Evolutionary conservation across 371 early-diverging fungal genomes (phyloP), one percentile per base, ranked within the genome.

Genomic region (Lichtheimia ornata): DNA sequence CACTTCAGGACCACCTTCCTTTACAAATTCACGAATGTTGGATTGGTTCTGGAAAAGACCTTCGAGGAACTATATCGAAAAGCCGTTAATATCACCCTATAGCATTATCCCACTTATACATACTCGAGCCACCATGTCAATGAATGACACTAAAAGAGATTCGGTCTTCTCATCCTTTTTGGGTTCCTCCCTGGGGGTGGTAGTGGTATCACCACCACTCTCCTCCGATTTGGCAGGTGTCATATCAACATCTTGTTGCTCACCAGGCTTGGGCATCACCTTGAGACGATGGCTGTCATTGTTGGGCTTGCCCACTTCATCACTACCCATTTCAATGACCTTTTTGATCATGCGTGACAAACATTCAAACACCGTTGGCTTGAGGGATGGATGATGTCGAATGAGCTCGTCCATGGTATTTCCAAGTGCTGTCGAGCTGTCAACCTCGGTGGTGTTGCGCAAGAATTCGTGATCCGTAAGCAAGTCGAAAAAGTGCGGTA

Each of bases 401-500:
- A 97, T 90, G 41, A 98, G 81, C 67, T 98, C 99, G 64, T 98
- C 99, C 74, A 98, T 83, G 1, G 91, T 85, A 40, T 85, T 85
- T 6, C 98, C 99, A 20, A 97, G 71, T 0, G 81, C 71, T 11
- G 90, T 84, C 0, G 95, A 87, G 28, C 91, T 84, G 50, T 96
- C 97, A 17, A 88, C 84, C 53, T 95, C 97, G 57, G 87, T 81
- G 30, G 96, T 81, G 3, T 86, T 82, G 9, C 88, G 84, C 7
- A 94, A 63, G 73, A 92, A 91, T 30, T 94, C 90, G 55, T 82
- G 76, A 2, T 85, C 82, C 0, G 90, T 89, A 65, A 98, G 89
- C n/a, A 91, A 68, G 9, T 79, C 76, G 56, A 97, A 91, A 60
- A 90, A 91, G 56, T 85, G 85, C 3, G 81, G 79, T 18, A 97